These are phyloP conservation scores for Botryotinia calthae DNA, from an alignment of 2,329 filamentous ascomycete species.

Conservation along the genomic window DNA sequence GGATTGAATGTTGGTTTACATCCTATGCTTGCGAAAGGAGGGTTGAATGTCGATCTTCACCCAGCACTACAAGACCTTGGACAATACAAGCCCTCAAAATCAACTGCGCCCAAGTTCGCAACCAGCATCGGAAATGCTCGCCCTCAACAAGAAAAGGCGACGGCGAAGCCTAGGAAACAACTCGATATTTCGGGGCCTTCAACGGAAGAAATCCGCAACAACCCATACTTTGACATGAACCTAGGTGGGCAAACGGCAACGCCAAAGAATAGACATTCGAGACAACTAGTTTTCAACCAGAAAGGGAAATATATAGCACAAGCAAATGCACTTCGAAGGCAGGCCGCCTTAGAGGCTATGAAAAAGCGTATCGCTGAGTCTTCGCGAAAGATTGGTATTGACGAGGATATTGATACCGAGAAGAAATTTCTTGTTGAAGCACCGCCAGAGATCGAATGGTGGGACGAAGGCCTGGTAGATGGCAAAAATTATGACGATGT, in stretches of 20 bases:
- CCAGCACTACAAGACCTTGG: conserved; percentile 65
- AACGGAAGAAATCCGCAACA: conserved; percentile 59
- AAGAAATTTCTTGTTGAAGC: conserved; percentile 82
- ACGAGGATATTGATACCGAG: conserved; percentile 85
- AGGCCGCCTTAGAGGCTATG: conserved; percentile 88
- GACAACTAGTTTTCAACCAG: conserved; percentile 84
- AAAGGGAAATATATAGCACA: conserved; percentile 98
- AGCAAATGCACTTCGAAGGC: conserved; percentile 81
- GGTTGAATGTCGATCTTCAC: conserved; percentile 45
- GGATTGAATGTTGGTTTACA: conserved; percentile 44
- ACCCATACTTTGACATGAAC: conserved; percentile 80
- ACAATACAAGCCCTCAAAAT: conserved; percentile 46
- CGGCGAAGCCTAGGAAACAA: conserved; percentile 47
- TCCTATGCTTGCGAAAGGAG: conserved; percentile 42
- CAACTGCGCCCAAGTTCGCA: conserved; percentile 40
- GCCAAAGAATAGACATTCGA: conserved; percentile 64
- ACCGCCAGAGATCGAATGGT: conserved; percentile 93
- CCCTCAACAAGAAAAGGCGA: conserved; percentile 42
- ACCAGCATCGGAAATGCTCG: conserved; percentile 43
- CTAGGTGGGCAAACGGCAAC: conserved; percentile 56
- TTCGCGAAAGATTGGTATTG: conserved; percentile 85
- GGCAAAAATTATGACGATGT: conserved; percentile 72
- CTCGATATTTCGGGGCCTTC: conserved; percentile 57
- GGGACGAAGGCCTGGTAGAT: conserved; percentile 84
- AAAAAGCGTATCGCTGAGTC: conserved; percentile 89